Conservation (phyloP, 495 filamentous ascomycete genomes). For the Parmelia sp. region DNA sequence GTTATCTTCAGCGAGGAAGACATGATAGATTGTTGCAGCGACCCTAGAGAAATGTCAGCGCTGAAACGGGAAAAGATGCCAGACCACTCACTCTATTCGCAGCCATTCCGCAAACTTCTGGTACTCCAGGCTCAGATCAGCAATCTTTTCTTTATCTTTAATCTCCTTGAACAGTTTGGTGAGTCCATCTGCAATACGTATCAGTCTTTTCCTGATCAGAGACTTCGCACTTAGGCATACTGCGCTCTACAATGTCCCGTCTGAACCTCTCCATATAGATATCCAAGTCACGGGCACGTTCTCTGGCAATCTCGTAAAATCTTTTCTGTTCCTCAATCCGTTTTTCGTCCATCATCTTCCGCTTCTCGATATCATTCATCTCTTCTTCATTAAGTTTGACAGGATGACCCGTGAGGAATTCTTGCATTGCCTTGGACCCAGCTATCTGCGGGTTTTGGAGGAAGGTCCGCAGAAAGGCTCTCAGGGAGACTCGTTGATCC, state of each 20-base stretch:
- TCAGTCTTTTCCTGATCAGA: slow-evolving; percentile 20
- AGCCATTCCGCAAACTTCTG: slow-evolving; percentile 98
- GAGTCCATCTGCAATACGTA: slow-evolving; percentile 57
- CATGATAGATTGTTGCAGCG: slow-evolving; percentile 91
- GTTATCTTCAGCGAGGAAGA: slow-evolving; percentile 97
- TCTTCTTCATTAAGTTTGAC: slow-evolving; percentile 75
- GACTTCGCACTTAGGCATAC: slow-evolving; percentile 42
- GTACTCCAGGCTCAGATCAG: slow-evolving; percentile 87
- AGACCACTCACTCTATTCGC: slow-evolving; percentile 65
- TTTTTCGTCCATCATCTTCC: slow-evolving; percentile 80
- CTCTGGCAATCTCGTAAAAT: slow-evolving; percentile 91
- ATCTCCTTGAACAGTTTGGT: slow-evolving; percentile 93
- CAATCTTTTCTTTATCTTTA: slow-evolving; percentile 73
- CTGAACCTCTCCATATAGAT: slow-evolving; percentile 93
- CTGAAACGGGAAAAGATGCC: not conserved
- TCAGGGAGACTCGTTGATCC: slow-evolving; percentile 82
- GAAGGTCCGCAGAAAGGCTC: slow-evolving; percentile 79
- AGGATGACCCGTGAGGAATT: slow-evolving; percentile 69
- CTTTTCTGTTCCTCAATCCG: slow-evolving; percentile 83
- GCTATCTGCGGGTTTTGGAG: slow-evolving; percentile 80
- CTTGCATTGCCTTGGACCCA: slow-evolving; percentile 67
- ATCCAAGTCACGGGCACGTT: slow-evolving; percentile 86
- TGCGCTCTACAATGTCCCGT: slow-evolving; percentile 67
- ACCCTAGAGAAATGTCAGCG: slow-evolving; percentile 43
- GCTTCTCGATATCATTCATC: slow-evolving; percentile 63